A percentile compares a stretch with the other conserved stretches of the same genome.
Evolutionary conservation across 352 stramenopile species (phyloP).

Genomic region (Globisporangium barbulae): DNA sequence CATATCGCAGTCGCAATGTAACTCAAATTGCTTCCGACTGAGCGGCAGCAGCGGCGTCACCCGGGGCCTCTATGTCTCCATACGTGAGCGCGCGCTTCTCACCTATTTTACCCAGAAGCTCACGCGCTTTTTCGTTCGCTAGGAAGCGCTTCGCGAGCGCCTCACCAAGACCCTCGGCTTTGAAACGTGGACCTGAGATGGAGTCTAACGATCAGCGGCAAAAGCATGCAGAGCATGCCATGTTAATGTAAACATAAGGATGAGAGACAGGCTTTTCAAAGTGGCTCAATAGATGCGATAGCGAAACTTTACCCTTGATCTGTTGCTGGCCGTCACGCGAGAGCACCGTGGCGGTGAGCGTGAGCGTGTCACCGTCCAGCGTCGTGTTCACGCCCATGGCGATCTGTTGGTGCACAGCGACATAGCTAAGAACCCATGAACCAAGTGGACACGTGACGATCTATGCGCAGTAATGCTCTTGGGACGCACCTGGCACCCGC

Average conservation of each 20-base stretch:
- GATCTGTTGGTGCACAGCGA: constrained; percentile 33
- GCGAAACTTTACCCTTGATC: constrained; percentile 31
- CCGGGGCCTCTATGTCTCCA: constrained; percentile 61
- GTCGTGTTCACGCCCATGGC: constrained; percentile 80
- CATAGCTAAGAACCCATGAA: too few relatives aligned
- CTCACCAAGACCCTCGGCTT: constrained; percentile 67
- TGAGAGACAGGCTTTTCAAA: too few relatives aligned
- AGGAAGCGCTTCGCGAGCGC: constrained; percentile 60
- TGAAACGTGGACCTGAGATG: constrained; percentile 50
- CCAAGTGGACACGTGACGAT: background rate
- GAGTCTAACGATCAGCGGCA: constrained; percentile 16
- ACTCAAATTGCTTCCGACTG: too few relatives aligned
- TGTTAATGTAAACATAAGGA: too few relatives aligned
- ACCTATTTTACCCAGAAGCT: constrained; percentile 54
- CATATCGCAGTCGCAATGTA: too few relatives aligned
- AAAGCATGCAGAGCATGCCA: too few relatives aligned
- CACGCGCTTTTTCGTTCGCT: constrained; percentile 41
- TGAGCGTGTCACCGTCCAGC: constrained; percentile 58
- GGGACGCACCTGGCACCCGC: constrained; percentile 70
- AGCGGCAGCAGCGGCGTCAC: constrained; percentile 57
- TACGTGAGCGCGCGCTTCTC: constrained; percentile 81
- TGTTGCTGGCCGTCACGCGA: constrained; percentile 68
- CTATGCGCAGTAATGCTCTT: too few relatives aligned
- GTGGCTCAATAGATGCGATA: background rate
- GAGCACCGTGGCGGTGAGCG: constrained; percentile 66